Evolutionary conservation across 2,329 filamentous ascomycete genomes (phyloP), one percentile per base, ranked within the genome.

Genomic region (Penicillium decumbens): DNA sequence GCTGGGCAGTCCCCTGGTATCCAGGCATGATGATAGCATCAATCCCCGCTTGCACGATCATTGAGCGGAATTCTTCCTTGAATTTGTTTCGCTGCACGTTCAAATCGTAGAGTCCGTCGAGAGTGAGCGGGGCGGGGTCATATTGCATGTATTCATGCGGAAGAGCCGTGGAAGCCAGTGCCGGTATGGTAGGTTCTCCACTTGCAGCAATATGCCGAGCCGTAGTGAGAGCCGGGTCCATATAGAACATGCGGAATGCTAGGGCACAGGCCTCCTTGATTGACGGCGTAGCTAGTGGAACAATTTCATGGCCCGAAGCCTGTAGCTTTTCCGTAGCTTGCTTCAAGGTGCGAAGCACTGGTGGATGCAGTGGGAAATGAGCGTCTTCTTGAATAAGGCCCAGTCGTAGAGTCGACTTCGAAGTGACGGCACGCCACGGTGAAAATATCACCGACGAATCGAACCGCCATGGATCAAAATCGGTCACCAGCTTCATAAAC

Each of bases 311-410:
- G 1, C 62, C 62, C 5, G 60, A 53, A 8, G 38, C 35, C 1
- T 45, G 37, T 4, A 64, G 57, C 33, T 58, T 63, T 12, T 51
- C 24, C 0, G 42, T 41, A 0, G 58, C 60, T 12, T 4, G 35
- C 1, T 18, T 23, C 9, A 64, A 29, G 0, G 51, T 56, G 2
- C 57, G 59, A 7, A 55, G 50, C 47, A 64, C 60, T 20, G 41
- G 51, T 1, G 62, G 62, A 43, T 64, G 62, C 3, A 61, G 33
- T 6, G 60, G 59, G 3, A 42, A 43, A 3, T 33, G 29, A 4
- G 56, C 44, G 30, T 63, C 58, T 30, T 61, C 62, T 4, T 51
- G 57, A 1, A 63, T 47, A 9, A 62, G 20, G 0, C 62, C 62
- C 4, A 64, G 55, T 0, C 40, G 56, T 7, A 63, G 48, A 20